phyloP scores from a whole-genome alignment of 208 protist genomes.

The Trypanosoma melophagium region DNA sequence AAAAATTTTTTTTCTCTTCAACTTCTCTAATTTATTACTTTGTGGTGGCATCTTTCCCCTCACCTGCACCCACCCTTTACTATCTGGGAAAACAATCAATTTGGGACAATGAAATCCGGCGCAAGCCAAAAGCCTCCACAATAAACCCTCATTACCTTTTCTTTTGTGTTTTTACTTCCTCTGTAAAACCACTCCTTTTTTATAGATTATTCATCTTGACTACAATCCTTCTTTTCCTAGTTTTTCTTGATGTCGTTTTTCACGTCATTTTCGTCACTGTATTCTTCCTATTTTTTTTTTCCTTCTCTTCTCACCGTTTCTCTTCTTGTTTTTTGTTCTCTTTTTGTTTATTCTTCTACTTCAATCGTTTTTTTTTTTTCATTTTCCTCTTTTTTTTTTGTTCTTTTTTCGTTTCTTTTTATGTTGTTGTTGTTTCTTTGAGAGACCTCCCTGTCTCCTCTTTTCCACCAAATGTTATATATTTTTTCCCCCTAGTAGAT shows the following conservation, averaged over 20 bases:
- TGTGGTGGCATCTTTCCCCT: neutral
- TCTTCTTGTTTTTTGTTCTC: neutral
- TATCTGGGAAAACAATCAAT: too few relatives aligned
- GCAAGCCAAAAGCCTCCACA: too few relatives aligned
- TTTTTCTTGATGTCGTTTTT: neutral
- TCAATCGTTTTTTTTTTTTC: neutral
- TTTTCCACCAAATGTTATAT: neutral
- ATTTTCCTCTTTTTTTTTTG: neutral
- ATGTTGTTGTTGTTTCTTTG: neutral
- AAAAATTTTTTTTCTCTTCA: neutral
- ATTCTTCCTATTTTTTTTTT: slow-evolving; percentile 14
- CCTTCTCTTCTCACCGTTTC: neutral
- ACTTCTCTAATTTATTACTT: neutral
- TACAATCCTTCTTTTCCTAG: neutral
- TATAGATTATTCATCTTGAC: slow-evolving; percentile 7
- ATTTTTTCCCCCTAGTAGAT: slow-evolving; percentile 6
- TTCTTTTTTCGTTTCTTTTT: slow-evolving; percentile 8
- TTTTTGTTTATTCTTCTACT: neutral
- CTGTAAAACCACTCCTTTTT: slow-evolving; percentile 4
- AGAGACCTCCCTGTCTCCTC: neutral
- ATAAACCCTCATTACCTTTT: neutral
- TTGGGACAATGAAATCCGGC: too few relatives aligned
- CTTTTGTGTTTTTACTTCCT: neutral
- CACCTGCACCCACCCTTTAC: too few relatives aligned
- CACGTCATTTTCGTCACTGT: neutral